phyloP scores from a whole-genome alignment of 441 rosid species.

The Geranium incanum region DNA sequence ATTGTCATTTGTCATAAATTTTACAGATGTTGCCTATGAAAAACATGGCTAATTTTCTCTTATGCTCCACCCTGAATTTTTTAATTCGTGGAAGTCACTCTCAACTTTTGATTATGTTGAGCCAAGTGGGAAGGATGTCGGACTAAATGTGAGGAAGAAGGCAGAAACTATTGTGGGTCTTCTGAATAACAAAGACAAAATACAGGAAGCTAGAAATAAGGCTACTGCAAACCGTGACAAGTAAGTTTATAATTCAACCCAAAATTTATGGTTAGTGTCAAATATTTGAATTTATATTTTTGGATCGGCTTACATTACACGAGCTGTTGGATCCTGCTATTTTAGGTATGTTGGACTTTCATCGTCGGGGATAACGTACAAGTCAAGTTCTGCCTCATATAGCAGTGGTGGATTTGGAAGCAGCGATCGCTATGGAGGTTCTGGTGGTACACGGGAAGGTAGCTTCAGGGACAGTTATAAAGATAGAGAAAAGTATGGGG shows the following conservation, averaged over 20 bases:
- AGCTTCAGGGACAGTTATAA: constrained; percentile 44
- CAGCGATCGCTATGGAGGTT: constrained; percentile 46
- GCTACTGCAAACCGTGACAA: constrained; percentile 89
- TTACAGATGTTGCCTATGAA: constrained; percentile 8
- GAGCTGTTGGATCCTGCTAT: constrained; percentile 14
- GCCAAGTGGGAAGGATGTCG: constrained; percentile 93
- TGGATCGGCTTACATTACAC: constrained; percentile 14
- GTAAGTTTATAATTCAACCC: constrained; percentile 38
- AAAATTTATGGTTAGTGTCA: constrained; percentile 12
- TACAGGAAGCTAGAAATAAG: constrained; percentile 77
- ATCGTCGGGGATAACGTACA: constrained; percentile 65
- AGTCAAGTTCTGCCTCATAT: constrained; percentile 58
- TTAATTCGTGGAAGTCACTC: constrained; percentile 53
- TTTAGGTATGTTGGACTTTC: constrained; percentile 88
- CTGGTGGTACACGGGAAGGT: constrained; percentile 37
- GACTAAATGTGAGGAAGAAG: constrained; percentile 93
- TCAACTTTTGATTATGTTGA: constrained; percentile 82
- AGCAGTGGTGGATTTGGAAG: constrained; percentile 42
- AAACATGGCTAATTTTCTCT: constrained; percentile 19
- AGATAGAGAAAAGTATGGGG: constrained; percentile 37
- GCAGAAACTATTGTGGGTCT: constrained; percentile 67
- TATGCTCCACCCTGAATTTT: constrained; percentile 18
- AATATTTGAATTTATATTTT: background rate
- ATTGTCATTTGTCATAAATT: constrained; percentile 11
- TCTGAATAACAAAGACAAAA: constrained; percentile 75